phyloP scores from a whole-genome alignment of 1,139 yeast genomes.

The Kodamaea alishanica region DNA sequence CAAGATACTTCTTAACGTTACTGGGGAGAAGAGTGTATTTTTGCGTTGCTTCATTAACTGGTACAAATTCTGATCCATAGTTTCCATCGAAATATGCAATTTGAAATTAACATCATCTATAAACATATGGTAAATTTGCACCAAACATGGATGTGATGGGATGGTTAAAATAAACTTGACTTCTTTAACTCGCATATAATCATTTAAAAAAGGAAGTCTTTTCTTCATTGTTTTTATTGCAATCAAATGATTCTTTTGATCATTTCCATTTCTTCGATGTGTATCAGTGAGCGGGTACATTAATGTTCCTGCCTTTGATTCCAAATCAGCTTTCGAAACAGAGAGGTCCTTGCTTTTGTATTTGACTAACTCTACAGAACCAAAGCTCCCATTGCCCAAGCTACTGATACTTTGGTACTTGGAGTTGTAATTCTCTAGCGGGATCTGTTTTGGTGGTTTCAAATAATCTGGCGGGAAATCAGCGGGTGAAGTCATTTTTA shows the following conservation, averaged over 20 bases:
- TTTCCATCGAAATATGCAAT: constrained; percentile 84
- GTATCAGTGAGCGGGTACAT: constrained; percentile 43
- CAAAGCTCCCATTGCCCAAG: constrained; percentile 79
- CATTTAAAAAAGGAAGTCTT: constrained; percentile 45
- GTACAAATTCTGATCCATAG: constrained; percentile 75
- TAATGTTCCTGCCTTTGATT: constrained; percentile 39
- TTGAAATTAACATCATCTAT: constrained; percentile 56
- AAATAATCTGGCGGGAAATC: constrained; percentile 13
- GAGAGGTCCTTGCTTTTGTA: constrained; percentile 14
- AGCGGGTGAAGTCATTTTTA: background rate
- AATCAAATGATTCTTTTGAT: constrained; percentile 39
- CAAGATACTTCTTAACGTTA: constrained; percentile 61
- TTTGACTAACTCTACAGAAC: constrained; percentile 65
- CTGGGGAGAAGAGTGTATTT: constrained; percentile 47
- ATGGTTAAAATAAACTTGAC: constrained; percentile 65
- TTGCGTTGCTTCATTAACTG: constrained; percentile 64
- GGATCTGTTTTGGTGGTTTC: constrained; percentile 25
- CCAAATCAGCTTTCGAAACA: background rate
- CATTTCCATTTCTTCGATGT: constrained; percentile 2
- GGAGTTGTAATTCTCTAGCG: constrained; percentile 38
- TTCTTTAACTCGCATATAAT: constrained; percentile 69
- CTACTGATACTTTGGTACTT: constrained; percentile 50
- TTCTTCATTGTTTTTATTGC: constrained; percentile 83
- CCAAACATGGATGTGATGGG: constrained; percentile 68
- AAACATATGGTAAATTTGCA: constrained; percentile 75